Evolutionary conservation across 768 basidiomycete species (phyloP), one percentile per base, ranked within the genome.

Genomic region (Tulasnella sp.): DNA sequence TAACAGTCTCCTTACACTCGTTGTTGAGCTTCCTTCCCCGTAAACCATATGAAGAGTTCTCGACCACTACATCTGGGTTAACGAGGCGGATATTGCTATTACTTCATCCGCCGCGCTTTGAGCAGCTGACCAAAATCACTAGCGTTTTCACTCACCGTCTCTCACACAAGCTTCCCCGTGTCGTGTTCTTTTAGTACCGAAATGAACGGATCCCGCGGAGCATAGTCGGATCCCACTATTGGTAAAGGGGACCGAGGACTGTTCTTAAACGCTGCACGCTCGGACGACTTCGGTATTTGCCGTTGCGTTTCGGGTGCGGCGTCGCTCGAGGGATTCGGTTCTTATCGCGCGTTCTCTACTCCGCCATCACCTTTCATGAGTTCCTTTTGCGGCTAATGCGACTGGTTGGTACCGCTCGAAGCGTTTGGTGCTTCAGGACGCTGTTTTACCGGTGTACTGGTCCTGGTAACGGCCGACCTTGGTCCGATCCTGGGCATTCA

Each of bases 221-320:
- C 34, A 18, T 18, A 31, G 64, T 37, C 64, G 64, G 28, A 69
- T 14, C 18, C 64, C 31, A 37, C 8, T 18, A 4, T 37, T 69
- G 64, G 64, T 69, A 37, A 69, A 69, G 64, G 64, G 28, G 64
- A 69, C 64, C 64, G 64, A 69, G 64, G 64, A 12, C 60, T n/a
- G n/a, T 64, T 31, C 37, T 24, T 64, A 64, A 31, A 64, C 34
- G 64, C 18, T 69, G 64, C 64, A 69, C 34, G 64, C 31, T 69
- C 18, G 64, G 4, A 69, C 64, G 64, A 69, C 34, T 37, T 69
- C 64, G 64, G 64, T 69, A 69, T 69, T 69, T 69, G 64, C 64
- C 64, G 64, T 69, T 31, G 64, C 34, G 64, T 7, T 69, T 69
- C 64, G 64, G 46, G 34, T 69, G 64, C 64, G 64, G 31, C 64